Percentiles rank a stretch among this genome's conserved stretches.
Conservation (phyloP, 1,284 basidiomycete species). For the Cryptococcus sp. region DNA sequence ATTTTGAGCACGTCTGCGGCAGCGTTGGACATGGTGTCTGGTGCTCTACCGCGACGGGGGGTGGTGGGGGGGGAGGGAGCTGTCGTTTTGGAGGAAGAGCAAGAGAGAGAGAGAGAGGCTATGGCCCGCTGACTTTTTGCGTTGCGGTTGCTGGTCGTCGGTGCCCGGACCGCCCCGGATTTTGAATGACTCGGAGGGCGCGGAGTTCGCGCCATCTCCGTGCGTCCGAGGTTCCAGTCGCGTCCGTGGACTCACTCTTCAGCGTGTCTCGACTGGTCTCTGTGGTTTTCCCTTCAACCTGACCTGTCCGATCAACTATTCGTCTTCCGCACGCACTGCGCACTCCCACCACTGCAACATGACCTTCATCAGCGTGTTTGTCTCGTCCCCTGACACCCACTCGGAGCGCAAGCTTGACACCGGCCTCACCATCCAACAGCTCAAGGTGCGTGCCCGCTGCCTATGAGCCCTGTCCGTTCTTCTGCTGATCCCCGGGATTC, state of each 20-base stretch:
- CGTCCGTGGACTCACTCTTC: too few species aligned
- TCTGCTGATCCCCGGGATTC: neutral
- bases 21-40: slow-evolving; percentile 10
- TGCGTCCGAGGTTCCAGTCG: too few species aligned
- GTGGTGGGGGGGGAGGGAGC: neutral
- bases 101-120: too few species aligned
- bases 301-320: too few species aligned
- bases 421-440: slow-evolving; percentile 65
- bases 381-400: slow-evolving; percentile 78
- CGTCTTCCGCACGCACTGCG: too few species aligned
- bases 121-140: too few species aligned
- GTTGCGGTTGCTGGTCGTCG: neutral
- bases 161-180: neutral
- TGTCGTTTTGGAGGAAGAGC: neutral
- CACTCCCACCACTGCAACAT: too few species aligned
- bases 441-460: slow-evolving; percentile 62
- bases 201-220: neutral
- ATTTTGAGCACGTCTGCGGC: slow-evolving; percentile 56
- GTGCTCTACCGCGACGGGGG: neutral
- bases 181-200: neutral
- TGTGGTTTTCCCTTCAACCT: too few species aligned
- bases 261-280: too few species aligned
- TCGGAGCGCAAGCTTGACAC: slow-evolving; percentile 79
- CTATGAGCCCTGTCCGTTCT: neutral
- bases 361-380: slow-evolving; percentile 62